A percentile compares a stretch with the other conserved stretches of the same genome.
Conservation (phyloP, 805 yeast species). For the Wickerhamomyces bovis region DNA sequence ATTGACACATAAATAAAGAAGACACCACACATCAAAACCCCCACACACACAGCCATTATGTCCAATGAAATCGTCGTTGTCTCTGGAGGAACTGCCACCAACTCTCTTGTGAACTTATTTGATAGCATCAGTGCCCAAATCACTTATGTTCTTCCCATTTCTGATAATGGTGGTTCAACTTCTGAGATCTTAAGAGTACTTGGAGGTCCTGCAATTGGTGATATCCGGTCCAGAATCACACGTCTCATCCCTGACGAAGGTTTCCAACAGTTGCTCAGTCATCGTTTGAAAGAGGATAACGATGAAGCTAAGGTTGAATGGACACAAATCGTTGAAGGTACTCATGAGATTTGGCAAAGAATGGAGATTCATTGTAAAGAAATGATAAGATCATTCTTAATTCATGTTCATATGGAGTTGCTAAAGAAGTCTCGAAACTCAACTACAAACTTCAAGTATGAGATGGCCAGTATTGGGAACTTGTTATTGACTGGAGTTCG, state of each 20-base stretch:
- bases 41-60: too few species aligned
- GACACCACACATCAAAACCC: too few species aligned
- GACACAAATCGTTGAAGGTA: slow-evolving; percentile 73
- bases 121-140: slow-evolving; percentile 36
- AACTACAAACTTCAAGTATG: slow-evolving; percentile 59
- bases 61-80: slow-evolving; percentile 28
- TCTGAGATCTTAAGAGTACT: slow-evolving; percentile 79
- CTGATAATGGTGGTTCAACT: slow-evolving; percentile 94
- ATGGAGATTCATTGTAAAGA: slow-evolving; percentile 58
- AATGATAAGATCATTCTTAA: slow-evolving; percentile 67
- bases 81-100: slow-evolving; percentile 90
- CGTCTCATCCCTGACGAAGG: slow-evolving; percentile 57
- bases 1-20: background rate
- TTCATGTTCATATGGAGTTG: slow-evolving; percentile 73
- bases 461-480: slow-evolving; percentile 81
- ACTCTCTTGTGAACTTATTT: slow-evolving; percentile 60
- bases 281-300: slow-evolving; percentile 44
- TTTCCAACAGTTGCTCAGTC: slow-evolving; percentile 33
- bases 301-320: slow-evolving; percentile 62
- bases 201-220: slow-evolving; percentile 97
- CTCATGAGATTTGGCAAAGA: slow-evolving; percentile 60
- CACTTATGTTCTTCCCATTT: slow-evolving; percentile 71
- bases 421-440: slow-evolving; percentile 56
- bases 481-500: slow-evolving; percentile 77
- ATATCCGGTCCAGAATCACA: slow-evolving; percentile 74